Conservation (phyloP, 371 early-diverging fungal species). For the Zychaea mexicana region DNA sequence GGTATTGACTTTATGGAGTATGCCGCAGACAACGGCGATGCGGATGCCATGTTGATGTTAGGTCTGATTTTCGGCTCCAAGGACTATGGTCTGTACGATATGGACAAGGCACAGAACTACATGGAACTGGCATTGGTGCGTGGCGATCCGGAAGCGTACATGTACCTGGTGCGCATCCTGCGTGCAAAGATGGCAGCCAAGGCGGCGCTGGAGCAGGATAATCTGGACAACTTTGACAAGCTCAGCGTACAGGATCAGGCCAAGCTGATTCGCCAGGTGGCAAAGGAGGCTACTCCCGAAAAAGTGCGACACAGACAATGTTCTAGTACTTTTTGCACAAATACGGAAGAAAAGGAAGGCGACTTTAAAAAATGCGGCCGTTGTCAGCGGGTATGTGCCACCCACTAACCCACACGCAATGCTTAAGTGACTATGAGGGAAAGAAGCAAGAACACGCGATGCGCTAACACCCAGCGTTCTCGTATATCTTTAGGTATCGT, state of each 20-base stretch:
- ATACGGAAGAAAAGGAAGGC: constrained; percentile 52
- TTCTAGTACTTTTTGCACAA: constrained; percentile 48
- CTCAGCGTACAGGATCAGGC: constrained; percentile 39
- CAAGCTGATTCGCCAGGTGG: constrained; percentile 44
- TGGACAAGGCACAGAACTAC: constrained; percentile 61
- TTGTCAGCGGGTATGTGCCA: constrained; percentile 47
- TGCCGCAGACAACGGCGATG: constrained; percentile 56
- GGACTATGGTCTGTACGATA: constrained; percentile 60
- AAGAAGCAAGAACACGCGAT: background rate
- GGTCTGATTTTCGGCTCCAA: constrained; percentile 64
- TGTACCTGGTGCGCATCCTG: constrained; percentile 53
- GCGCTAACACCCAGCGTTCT: no score
- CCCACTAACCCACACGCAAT: no score
- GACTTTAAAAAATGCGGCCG: constrained; percentile 60
- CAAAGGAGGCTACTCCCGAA: constrained; percentile 43
- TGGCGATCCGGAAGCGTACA: constrained; percentile 54
- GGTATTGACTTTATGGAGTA: constrained; percentile 62
- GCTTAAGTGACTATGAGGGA: no score
- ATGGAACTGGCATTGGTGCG: constrained; percentile 63
- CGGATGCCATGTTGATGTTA: constrained; percentile 58
- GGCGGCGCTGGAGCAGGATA: constrained; percentile 46
- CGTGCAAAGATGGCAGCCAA: constrained; percentile 57
- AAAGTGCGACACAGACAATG: constrained; percentile 41
- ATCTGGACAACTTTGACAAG: constrained; percentile 40
- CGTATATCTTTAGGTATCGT: constrained; percentile 24